A percentile compares a stretch with the other conserved stretches of the same genome.
These are phyloP conservation scores for Actinomucor elegans DNA, from an alignment of 371 early-diverging fungal genomes.

Conservation along the genomic window DNA sequence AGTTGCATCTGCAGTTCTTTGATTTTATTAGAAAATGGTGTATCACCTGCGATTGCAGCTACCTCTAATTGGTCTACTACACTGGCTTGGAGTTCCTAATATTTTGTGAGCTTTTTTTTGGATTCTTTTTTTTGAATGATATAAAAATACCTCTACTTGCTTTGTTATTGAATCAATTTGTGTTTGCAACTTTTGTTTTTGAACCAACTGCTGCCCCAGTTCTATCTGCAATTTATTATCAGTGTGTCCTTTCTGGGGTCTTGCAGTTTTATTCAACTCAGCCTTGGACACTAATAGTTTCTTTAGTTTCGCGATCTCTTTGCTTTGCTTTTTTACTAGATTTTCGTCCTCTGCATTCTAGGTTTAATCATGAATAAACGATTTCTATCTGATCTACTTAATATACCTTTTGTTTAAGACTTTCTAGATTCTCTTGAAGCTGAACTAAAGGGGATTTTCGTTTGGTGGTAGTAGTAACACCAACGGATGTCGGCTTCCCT, in stretches of 20 bases:
- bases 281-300: neutral
- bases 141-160: slow-evolving; percentile 14
- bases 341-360: slow-evolving; percentile 11
- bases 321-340: slow-evolving; percentile 8
- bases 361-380: neutral
- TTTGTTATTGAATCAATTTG: neutral
- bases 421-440: slow-evolving; percentile 16
- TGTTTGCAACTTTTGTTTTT: neutral
- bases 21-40: neutral
- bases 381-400: neutral
- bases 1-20: slow-evolving; percentile 16
- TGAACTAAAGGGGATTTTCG: slow-evolving; percentile 14
- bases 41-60: neutral
- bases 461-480: neutral
- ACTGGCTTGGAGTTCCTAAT: neutral
- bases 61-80: slow-evolving; percentile 9
- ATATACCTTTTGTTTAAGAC: slow-evolving; percentile 12
- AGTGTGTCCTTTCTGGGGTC: neutral
- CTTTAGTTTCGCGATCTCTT: slow-evolving; percentile 11
- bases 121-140: too few species aligned
- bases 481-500: too few species aligned
- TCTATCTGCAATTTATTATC: slow-evolving; percentile 1
- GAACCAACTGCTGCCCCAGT: neutral
- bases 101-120: too few species aligned
- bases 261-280: neutral